Percentiles rank a stretch among this genome's conserved stretches.
Evolutionary conservation across 1,284 basidiomycete species (phyloP).

Genomic region (Tremellales sp.): DNA sequence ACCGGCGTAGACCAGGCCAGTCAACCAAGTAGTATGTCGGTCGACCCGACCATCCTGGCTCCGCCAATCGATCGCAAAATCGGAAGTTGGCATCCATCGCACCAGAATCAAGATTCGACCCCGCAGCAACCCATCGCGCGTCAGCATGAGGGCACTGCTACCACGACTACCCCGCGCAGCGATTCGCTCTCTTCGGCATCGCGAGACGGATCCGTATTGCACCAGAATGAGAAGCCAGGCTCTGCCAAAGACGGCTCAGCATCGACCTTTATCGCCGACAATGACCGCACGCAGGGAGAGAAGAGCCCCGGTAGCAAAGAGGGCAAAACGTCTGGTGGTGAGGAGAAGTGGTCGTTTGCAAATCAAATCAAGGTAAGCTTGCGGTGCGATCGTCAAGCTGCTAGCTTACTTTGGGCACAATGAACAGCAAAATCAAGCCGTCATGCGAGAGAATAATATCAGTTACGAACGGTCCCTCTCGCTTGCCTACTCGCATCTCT

Average conservation of each 20-base stretch:
- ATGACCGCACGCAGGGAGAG: neutral
- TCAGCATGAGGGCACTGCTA: neutral
- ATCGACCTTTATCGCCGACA: neutral
- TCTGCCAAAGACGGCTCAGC: neutral
- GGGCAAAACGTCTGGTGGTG: neutral
- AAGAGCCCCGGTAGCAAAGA: conserved; percentile 1
- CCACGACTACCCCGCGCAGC: too few relatives aligned
- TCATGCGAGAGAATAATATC: conserved; percentile 16
- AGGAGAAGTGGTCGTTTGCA: conserved; percentile 9
- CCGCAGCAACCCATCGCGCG: too few relatives aligned
- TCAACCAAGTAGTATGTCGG: too few relatives aligned
- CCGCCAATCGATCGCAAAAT: too few relatives aligned
- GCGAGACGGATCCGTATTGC: neutral
- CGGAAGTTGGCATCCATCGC: too few relatives aligned
- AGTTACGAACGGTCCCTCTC: conserved; percentile 21
- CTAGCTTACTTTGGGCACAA: neutral
- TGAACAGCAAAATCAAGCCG: conserved; percentile 21
- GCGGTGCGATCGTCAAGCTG: neutral
- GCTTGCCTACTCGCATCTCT: conserved; percentile 35
- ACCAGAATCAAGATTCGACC: too few relatives aligned
- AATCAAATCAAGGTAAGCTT: conserved; percentile 14
- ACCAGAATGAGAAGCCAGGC: neutral
- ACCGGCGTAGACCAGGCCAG: too few relatives aligned
- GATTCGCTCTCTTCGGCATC: too few relatives aligned
- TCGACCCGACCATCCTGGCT: too few relatives aligned